phyloP scores from a whole-genome alignment of 2,329 filamentous ascomycete species.

The Nectriaceae sp. region DNA sequence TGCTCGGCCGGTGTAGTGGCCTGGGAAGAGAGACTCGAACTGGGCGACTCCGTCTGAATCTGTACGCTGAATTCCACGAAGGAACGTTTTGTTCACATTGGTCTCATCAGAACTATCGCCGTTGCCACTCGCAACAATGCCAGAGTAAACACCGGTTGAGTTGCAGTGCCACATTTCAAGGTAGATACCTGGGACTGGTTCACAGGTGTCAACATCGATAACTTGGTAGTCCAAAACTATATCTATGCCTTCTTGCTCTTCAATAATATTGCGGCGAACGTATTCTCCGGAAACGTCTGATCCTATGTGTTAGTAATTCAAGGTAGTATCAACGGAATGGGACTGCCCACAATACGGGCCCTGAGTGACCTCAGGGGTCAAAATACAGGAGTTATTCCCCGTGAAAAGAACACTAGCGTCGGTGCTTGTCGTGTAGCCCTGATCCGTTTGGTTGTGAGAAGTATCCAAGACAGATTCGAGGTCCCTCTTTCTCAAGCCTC shows the following conservation, averaged over 20 bases:
- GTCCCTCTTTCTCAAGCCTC: constrained; percentile 34
- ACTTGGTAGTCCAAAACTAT: constrained; percentile 47
- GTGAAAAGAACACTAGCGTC: constrained; percentile 38
- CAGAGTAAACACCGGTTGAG: constrained; percentile 48
- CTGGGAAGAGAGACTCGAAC: constrained; percentile 46
- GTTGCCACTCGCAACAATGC: constrained; percentile 40
- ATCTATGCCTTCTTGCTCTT: constrained; percentile 42
- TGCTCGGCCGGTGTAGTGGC: constrained; percentile 47
- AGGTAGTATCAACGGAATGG: not conserved
- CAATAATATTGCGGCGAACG: constrained; percentile 39
- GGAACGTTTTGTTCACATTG: constrained; percentile 36
- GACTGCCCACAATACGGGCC: constrained; percentile 44
- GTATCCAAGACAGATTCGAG: constrained; percentile 34
- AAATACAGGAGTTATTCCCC: constrained; percentile 45
- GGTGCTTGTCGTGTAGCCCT: constrained; percentile 33
- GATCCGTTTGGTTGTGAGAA: constrained; percentile 39
- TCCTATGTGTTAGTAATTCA: not conserved
- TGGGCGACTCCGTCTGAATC: constrained; percentile 44
- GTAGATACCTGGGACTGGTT: constrained; percentile 42
- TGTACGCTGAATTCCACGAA: constrained; percentile 42
- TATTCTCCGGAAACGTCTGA: constrained; percentile 35
- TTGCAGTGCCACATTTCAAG: constrained; percentile 51
- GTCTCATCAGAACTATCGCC: constrained; percentile 44
- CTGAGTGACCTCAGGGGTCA: constrained; percentile 52
- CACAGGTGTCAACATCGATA: constrained; percentile 46